Evolutionary conservation across 2,329 filamentous ascomycete species (phyloP), one percentile per base, ranked within the genome.

Genomic region (Sclerotinia borealis): DNA sequence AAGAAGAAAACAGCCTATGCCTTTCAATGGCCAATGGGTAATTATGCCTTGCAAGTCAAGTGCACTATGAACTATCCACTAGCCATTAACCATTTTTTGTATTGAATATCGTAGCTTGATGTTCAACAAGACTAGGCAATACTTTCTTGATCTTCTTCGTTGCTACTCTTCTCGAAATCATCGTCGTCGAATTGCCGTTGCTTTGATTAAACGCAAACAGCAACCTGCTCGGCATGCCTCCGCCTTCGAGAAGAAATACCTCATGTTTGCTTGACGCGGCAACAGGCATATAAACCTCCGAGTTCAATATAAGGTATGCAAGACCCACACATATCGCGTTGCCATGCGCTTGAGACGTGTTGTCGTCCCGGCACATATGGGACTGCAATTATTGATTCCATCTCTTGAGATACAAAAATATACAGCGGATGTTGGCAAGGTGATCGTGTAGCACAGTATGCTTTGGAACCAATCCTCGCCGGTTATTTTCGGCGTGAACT

Each of bases 201-300:
- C 39, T 22, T 15, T 13, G 19, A 51, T 51, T 51, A 5, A 36
- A 51, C 19, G 29, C 39, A 34, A 9, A 43, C 2, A 4, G 15
- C 9, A 36, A 13, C 4, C 13, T 56, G 34, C 39, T 58, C 39
- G 45, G 54, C 39, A 25, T 11, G 13, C 29, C 47, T 34, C 39
- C 54, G 39, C 19, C 27, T 56, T 56, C 39, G 54, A 56, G 54
- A 56, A 58, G n/a, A n/a, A 45, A 36, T 7, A 55, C 43, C 25
- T 27, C 39, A 45, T 34, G 54, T 36, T 45, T 45, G 39, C n/a
- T 34, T 19, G 7, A 25, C 8, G 15, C 54, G 54, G 54, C 22
- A 45, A 43, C 27, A 10, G 31, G 11, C 54, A 36, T 45, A 17
- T 17, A 25, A 34, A 25, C n/a, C 54, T 34, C 39, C 39, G 29